Percentiles rank a stretch among this genome's conserved stretches.
Conservation (phyloP, 225 moss, liverwort and hornwort species). For the Ulota crispa region DNA sequence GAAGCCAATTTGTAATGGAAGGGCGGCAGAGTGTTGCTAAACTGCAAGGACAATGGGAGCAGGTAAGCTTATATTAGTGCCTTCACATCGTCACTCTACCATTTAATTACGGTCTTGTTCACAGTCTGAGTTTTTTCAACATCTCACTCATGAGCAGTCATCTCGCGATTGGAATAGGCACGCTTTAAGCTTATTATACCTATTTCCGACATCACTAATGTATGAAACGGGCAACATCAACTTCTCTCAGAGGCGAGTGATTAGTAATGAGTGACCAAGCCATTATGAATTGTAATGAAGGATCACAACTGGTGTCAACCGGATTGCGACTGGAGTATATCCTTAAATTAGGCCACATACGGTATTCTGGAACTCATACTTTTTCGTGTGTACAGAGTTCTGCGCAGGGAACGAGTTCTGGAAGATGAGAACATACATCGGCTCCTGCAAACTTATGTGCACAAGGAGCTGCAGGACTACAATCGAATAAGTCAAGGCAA, state of each 20-base stretch:
- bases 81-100: constrained; percentile 22
- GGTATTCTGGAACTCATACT: not conserved
- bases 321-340: not conserved
- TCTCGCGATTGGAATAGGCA: not conserved
- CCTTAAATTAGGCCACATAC: not conserved
- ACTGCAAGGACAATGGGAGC: constrained; percentile 28
- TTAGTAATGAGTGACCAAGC: not conserved
- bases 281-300: not conserved
- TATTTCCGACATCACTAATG: not conserved
- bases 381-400: not conserved
- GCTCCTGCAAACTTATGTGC: not conserved
- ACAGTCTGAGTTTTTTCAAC: constrained; percentile 11
- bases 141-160: not conserved
- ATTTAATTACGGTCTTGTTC: not conserved
- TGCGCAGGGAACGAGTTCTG: not conserved
- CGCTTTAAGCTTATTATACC: not conserved
- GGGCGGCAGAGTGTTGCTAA: not conserved
- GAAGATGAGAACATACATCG: not conserved
- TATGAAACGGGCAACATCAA: not conserved
- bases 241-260: not conserved
- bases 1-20: constrained; percentile 1
- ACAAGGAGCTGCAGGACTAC: not conserved
- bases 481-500: not conserved
- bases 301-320: not conserved
- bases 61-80: not conserved